These are phyloP conservation scores for Ambrosia artemisiifolia DNA, from an alignment of 129 eudicot genomes.

Conservation along the genomic window DNA sequence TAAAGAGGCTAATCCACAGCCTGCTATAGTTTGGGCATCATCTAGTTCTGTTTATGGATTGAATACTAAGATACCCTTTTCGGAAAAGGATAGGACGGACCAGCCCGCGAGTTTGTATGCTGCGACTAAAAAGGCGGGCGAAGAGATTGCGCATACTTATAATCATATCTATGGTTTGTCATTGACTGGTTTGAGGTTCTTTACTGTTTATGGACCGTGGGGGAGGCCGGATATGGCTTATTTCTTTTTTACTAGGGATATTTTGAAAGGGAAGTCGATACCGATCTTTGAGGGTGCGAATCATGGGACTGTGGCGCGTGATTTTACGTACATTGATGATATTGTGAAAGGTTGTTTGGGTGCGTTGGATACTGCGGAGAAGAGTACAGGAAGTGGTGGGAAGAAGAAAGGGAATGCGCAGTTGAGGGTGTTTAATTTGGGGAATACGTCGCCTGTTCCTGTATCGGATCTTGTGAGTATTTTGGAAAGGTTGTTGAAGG, in stretches of 20 bases:
- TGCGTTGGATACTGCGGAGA: constrained; percentile 83
- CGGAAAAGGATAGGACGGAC: constrained; percentile 81
- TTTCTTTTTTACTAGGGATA: constrained; percentile 76
- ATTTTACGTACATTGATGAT: constrained; percentile 87
- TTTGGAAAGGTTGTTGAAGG: constrained; percentile 75
- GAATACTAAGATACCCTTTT: constrained; percentile 75
- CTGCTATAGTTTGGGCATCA: constrained; percentile 90
- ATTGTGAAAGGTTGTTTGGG: constrained; percentile 91
- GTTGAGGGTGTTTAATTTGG: constrained; percentile 70
- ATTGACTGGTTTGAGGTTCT: constrained; percentile 75
- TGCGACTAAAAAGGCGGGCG: constrained; percentile 86
- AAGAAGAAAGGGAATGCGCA: constrained; percentile 84
- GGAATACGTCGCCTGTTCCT: constrained; percentile 86
- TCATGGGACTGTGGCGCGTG: constrained; percentile 84
- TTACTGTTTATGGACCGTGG: constrained; percentile 96
- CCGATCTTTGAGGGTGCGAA: constrained; percentile 72
- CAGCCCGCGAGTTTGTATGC: constrained; percentile 88
- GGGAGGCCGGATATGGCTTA: constrained; percentile 96
- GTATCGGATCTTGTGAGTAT: constrained; percentile 69
- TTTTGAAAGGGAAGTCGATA: constrained; percentile 64
- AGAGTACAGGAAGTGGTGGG: constrained; percentile 90
- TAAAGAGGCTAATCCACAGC: constrained; percentile 74
- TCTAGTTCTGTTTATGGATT: constrained; percentile 85
- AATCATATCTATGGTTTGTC: constrained; percentile 84
- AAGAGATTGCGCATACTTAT: constrained; percentile 81